Evolutionary conservation across 2,329 filamentous ascomycete genomes (phyloP).

Genomic region (Microsporum canis): DNA sequence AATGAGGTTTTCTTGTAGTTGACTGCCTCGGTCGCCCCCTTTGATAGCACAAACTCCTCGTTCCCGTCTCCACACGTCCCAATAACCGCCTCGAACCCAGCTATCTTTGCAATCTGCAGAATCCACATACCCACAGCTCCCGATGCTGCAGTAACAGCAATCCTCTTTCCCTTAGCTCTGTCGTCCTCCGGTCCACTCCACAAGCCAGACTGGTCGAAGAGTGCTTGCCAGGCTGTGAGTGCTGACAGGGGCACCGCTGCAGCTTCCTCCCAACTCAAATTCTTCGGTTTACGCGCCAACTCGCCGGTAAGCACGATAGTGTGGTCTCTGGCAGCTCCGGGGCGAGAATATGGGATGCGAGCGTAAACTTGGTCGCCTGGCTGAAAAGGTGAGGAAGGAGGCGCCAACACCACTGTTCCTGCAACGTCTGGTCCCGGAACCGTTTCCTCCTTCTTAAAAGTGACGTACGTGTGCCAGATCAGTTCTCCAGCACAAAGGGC

Average conservation of each 20-base stretch:
- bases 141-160: constrained; percentile 37
- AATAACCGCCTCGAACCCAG: constrained; percentile 31
- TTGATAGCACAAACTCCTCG: constrained; percentile 27
- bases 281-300: constrained; percentile 27
- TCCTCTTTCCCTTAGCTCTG: constrained; percentile 23
- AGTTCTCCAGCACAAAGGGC: constrained; percentile 36
- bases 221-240: constrained; percentile 34
- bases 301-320: constrained; percentile 27
- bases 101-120: constrained; percentile 17
- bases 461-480: constrained; percentile 25
- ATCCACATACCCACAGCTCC: constrained; percentile 38
- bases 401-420: constrained; percentile 29
- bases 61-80: constrained; percentile 32
- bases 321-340: constrained; percentile 30
- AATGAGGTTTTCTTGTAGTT: constrained; percentile 26
- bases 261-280: constrained; percentile 27
- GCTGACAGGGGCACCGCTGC: constrained; percentile 30
- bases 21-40: constrained; percentile 34
- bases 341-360: constrained; percentile 26
- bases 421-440: constrained; percentile 36
- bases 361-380: constrained; percentile 31
- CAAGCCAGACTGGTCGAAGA: constrained; percentile 31
- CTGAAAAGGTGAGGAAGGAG: constrained; percentile 26
- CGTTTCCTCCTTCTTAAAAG: constrained; percentile 17
- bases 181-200: constrained; percentile 11